Percentiles rank a stretch among this genome's conserved stretches.
Conservation (phyloP, 2,329 filamentous ascomycete species). For the Nothophoma quercina region DNA sequence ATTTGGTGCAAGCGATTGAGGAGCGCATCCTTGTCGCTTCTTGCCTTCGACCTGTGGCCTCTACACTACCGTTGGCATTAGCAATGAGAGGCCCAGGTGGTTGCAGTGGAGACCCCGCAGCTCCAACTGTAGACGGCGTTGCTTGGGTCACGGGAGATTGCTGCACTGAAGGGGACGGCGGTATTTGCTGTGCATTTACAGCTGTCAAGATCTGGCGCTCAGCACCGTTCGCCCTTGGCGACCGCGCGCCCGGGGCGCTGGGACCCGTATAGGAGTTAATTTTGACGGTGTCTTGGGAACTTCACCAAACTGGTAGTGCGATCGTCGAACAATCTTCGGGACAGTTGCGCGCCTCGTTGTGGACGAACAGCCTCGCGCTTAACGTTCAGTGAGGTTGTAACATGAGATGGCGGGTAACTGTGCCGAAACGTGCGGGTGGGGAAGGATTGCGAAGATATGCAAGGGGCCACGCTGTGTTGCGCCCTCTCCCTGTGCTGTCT, state of each 20-base stretch:
- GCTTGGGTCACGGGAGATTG: constrained; percentile 34
- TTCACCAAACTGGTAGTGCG: background rate
- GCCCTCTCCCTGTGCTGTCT: constrained; percentile 10
- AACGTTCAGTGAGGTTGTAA: constrained; percentile 12
- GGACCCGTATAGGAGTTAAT: constrained; percentile 34
- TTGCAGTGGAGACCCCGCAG: constrained; percentile 33
- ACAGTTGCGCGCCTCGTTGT: background rate
- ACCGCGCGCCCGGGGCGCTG: constrained; percentile 36
- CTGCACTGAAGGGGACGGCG: constrained; percentile 28
- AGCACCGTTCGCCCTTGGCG: constrained; percentile 31
- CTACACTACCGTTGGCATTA: constrained; percentile 22
- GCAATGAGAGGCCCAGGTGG: constrained; percentile 34
- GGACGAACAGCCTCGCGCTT: constrained; percentile 16
- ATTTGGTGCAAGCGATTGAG: constrained; percentile 79
- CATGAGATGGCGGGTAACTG: constrained; percentile 8
- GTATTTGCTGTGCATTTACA: constrained; percentile 26
- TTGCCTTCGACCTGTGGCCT: constrained; percentile 27
- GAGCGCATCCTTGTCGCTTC: constrained; percentile 67
- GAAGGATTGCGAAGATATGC: constrained; percentile 4
- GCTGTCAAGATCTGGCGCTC: constrained; percentile 31
- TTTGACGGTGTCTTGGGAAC: constrained; percentile 32
- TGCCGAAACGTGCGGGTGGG: constrained; percentile 17
- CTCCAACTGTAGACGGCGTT: constrained; percentile 40
- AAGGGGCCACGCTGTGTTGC: constrained; percentile 13
- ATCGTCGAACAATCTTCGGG: background rate